Evolutionary conservation across 2,329 filamentous ascomycete genomes (phyloP), one percentile per base, ranked within the genome.

Genomic region (Stachybotrys elegans): DNA sequence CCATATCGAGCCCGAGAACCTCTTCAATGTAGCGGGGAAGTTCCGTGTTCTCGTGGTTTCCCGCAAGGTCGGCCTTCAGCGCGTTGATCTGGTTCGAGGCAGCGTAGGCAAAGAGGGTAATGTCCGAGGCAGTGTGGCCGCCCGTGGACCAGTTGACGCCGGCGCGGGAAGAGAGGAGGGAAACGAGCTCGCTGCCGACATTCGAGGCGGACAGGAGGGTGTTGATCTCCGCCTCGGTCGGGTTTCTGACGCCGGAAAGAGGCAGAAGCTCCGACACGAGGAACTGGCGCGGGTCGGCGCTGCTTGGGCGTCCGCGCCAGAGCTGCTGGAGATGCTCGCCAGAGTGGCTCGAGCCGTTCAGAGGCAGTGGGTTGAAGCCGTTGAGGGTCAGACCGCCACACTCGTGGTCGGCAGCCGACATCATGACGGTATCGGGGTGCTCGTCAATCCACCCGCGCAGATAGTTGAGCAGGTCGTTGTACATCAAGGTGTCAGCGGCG

Each of bases 401-500:
- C 46, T 68, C 65, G 40, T 68, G 63, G 47, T 68, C 63, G 3
- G 64, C 64, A 20, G 60, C 65, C 8, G 60, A 60, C 22, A 68
- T 56, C 50, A 68, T 57, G 41, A 59, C 53, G 1, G 63, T 67
- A 41, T 60, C 55, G 2, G 59, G 57, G 44, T 68, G 61, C 22
- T 56, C 49, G 43, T 68, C 63, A 43, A 68, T 66, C 61, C 63
- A 67, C 13, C 56, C 44, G 22, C 53, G 58, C 42, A 67, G 60
- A 20, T 55, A 54, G 1, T 57, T 53, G 44, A 67, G 56, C 12
- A 63, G 58, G 7, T 57, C 53, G 50, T 67, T 63, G 49, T 65
- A 68, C 50, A 63, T 60, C 27, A 67, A 54, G 12, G 61, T 60
- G 23, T 68, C 64, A 45, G 63, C 58, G 14, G 77, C 72, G 53